Conservation (phyloP, 352 stramenopile species). For the Pelagophyceae sp. region DNA sequence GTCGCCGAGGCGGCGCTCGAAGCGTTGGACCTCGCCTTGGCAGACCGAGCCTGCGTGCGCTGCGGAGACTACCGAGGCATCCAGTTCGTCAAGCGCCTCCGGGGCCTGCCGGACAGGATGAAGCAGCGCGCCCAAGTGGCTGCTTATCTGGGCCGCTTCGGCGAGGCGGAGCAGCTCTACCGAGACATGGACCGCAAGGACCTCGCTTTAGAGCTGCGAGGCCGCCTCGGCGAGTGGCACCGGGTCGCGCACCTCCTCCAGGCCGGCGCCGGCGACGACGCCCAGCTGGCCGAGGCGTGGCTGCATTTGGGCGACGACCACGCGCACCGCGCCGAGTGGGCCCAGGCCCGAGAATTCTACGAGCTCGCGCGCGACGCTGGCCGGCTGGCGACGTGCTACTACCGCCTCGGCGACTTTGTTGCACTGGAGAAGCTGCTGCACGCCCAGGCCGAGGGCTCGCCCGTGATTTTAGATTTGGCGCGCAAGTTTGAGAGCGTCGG, state of each 20-base stretch:
- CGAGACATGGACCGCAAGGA: constrained; percentile 86
- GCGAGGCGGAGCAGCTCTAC: constrained; percentile 78
- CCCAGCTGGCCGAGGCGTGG: constrained; percentile 62
- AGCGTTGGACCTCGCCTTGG: constrained; percentile 76
- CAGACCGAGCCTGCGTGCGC: constrained; percentile 78
- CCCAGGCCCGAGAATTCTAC: constrained; percentile 81
- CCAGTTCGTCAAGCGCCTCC: constrained; percentile 77
- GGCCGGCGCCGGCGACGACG: constrained; percentile 53
- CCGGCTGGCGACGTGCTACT: constrained; percentile 73
- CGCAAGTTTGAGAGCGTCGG: constrained; percentile 72
- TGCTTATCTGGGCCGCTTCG: constrained; percentile 55
- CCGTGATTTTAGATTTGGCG: constrained; percentile 69
- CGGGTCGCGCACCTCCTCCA: constrained; percentile 58
- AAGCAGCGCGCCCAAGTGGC: constrained; percentile 78
- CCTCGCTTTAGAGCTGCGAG: constrained; percentile 74
- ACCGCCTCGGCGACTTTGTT: constrained; percentile 72
- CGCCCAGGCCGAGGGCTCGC: constrained; percentile 61
- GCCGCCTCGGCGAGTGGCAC: constrained; percentile 79
- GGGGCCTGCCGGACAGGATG: constrained; percentile 69
- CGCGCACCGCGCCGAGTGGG: constrained; percentile 75
- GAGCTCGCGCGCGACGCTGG: constrained; percentile 60
- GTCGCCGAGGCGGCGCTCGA: constrained; percentile 74
- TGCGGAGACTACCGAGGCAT: constrained; percentile 78
- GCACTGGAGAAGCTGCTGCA: constrained; percentile 69
- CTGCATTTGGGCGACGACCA: constrained; percentile 82